Base-by-base conservation (phyloP, 2,329 filamentous ascomycete species). In the Amauroascus verrucosus region DNA sequence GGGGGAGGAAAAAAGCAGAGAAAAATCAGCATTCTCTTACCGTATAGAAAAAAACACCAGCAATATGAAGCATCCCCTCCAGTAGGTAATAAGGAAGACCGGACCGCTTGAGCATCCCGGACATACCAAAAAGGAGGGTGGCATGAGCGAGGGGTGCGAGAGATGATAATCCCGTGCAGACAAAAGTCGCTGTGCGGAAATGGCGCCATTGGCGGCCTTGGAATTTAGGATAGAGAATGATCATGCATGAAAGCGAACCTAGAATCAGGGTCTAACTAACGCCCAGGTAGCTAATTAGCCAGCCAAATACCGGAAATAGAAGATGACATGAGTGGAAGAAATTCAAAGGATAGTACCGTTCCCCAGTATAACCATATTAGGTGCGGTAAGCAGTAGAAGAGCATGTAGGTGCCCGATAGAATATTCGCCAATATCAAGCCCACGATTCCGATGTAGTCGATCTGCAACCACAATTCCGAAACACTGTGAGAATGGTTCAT, bases 191-290 rank as follows among this genome's bases (percentile, higher is more conserved):
- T 3, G 57, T 54, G 48, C 61, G 61, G 38, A 63, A 56, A 38
- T 51, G 47, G 24, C 62, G 57, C 54, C 55, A 63, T 22, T 57
- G 41, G 14, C 48, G 52, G 14, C 58, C 56, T 37, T 66, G 65
- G 6, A 68, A 59, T 24, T 56, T 51, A 6, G 67, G 67, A 51
- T 67, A 63, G 26, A 70, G 56, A 22, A 68, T 61, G 14, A 69
- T 58, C 3, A 61, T 54, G 18, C 61, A 61, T 1, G 64, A 64
- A 2, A 61, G 55, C 2, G 57, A 28, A 44, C 62, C 62, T 2
- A 70, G 58, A 9, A 56, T 38, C 14, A 46, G 16, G 11, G 38
- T 43, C 49, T 52, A 9, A 26, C 6, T 26, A 51, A 30, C 4
- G 20, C 7, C 7, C 28, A 33, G 7, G 9, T 51, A 51, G 26